Evolutionary conservation across 805 yeast genomes (phyloP).

Genomic region (Saturnispora sekii): DNA sequence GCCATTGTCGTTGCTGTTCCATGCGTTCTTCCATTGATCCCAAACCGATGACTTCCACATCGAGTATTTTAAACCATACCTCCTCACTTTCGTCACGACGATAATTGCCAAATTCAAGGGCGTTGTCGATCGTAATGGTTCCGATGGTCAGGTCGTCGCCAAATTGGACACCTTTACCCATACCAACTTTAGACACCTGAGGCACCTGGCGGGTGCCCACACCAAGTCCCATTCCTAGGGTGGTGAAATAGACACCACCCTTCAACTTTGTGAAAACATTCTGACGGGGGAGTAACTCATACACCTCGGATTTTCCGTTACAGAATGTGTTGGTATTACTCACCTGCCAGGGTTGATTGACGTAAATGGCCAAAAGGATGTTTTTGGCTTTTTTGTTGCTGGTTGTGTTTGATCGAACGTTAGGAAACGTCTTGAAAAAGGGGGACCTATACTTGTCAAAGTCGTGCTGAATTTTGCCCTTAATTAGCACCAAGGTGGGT

Average conservation of each 20-base stretch:
- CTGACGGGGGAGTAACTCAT: constrained; percentile 60
- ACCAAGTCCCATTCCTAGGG: constrained; percentile 72
- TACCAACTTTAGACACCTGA: constrained; percentile 36
- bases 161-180: constrained; percentile 41
- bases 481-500: constrained; percentile 62
- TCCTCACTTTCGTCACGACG: constrained; percentile 57
- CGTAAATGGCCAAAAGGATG: constrained; percentile 13
- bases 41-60: constrained; percentile 86
- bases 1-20: constrained; percentile 72
- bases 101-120: constrained; percentile 73
- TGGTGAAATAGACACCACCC: constrained; percentile 54
- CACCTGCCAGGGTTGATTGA: constrained; percentile 56
- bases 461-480: constrained; percentile 48
- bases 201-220: constrained; percentile 64
- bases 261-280: constrained; percentile 32
- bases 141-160: constrained; percentile 25
- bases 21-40: constrained; percentile 71
- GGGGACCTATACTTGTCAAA: constrained; percentile 34
- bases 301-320: constrained; percentile 41
- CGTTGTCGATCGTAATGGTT: constrained; percentile 67
- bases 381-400: neutral
- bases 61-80: constrained; percentile 58
- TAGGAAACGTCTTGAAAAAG: constrained; percentile 32
- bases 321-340: constrained; percentile 72
- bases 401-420: neutral